A percentile compares a stretch with the other conserved stretches of the same genome.
These are phyloP conservation scores for Penicillium sp. DNA, from an alignment of 2,329 filamentous ascomycete genomes.

Conservation along the genomic window DNA sequence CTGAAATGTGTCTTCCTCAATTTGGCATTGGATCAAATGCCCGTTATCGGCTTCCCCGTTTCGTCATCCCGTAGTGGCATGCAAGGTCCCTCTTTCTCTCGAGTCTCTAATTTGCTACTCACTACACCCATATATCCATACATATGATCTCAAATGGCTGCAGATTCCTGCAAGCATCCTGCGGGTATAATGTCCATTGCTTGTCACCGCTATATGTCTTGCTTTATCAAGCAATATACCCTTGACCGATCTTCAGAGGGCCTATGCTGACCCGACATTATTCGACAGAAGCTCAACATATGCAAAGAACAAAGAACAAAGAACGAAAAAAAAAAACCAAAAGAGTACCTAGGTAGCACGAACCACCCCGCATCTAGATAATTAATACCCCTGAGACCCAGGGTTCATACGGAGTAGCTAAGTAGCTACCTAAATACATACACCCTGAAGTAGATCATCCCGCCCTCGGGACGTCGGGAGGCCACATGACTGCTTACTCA, in stretches of 20 bases:
- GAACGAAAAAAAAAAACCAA: too few species aligned
- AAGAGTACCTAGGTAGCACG: too few species aligned
- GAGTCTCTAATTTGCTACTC: background rate
- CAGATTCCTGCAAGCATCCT: background rate
- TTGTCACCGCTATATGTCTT: constrained; percentile 8
- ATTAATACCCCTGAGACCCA: background rate
- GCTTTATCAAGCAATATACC: background rate
- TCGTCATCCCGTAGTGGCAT: constrained; percentile 16
- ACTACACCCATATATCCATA: background rate
- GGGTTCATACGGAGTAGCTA: background rate
- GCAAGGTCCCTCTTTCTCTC: background rate
- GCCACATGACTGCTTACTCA: background rate
- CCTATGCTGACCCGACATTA: background rate
- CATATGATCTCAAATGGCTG: background rate
- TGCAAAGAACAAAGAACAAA: background rate
- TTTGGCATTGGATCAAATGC: constrained; percentile 14
- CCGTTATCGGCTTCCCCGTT: constrained; percentile 17
- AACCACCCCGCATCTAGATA: background rate
- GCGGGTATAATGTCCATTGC: background rate
- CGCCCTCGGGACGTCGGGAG: background rate
- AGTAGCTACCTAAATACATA: background rate
- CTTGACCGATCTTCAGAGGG: background rate
- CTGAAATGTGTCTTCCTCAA: background rate
- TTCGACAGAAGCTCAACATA: background rate
- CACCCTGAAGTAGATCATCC: background rate